A percentile compares a stretch with the other conserved stretches of the same genome.
These are phyloP conservation scores for Syzygium syzygioides DNA, from an alignment of 441 rosid species.

Conservation along the genomic window DNA sequence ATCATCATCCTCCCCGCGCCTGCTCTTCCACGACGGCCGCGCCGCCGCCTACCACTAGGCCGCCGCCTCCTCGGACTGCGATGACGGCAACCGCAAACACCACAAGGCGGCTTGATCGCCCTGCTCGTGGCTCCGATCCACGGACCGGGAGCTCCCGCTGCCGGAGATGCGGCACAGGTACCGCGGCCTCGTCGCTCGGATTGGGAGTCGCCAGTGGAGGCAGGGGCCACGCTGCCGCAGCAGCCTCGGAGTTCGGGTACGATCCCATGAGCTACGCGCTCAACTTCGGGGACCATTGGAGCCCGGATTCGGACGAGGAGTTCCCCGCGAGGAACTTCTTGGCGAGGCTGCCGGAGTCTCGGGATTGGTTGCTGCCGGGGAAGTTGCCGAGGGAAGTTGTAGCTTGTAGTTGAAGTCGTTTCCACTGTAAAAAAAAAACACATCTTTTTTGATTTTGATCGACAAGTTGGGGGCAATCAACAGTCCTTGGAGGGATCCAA, in stretches of 20 bases:
- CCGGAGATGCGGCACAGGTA: background rate
- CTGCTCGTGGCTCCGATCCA: background rate
- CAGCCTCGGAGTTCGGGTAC: no score
- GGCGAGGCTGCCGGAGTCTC: no score
- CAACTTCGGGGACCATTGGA: no score
- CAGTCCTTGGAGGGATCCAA: background rate
- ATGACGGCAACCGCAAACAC: background rate
- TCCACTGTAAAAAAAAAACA: no score
- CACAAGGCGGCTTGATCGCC: background rate
- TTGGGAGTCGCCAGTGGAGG: constrained; percentile 4
- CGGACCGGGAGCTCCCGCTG: background rate
- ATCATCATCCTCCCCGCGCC: background rate
- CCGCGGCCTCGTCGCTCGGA: constrained; percentile 22
- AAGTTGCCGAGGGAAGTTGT: no score
- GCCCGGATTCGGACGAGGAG: no score
- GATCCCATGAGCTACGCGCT: no score
- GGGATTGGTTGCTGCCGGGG: no score
- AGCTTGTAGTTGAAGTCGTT: no score
- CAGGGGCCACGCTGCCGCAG: background rate
- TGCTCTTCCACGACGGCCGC: background rate
- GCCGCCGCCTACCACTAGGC: background rate
- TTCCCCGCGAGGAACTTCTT: no score
- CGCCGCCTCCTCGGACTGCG: background rate
- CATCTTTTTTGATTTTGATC: no score
- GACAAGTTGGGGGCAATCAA: background rate